Evolutionary conservation across 257 asterid species (phyloP), one percentile per base, ranked within the genome.

Genomic region (Verbena officinalis): DNA sequence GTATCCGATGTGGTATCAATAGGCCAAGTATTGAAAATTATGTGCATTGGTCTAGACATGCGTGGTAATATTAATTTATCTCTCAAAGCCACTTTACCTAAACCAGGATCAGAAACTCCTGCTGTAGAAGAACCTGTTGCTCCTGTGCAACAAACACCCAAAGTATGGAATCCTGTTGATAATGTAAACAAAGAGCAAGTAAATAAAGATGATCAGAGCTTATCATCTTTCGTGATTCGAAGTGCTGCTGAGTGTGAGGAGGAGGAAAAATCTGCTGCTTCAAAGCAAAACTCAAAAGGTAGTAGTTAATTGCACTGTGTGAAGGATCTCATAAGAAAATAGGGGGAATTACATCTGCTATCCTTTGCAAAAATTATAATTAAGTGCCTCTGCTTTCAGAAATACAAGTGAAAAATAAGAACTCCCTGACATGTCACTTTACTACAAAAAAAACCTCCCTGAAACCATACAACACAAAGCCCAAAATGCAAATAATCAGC

Each of bases 1-100:
- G 85, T 94, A 67, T 82, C 97, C 38, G 99, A 94, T 67, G 86
- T 86, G 65, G 67, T 90, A 60, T 81, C 96, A 43, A 60, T 88
- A 39, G 96, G 97, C 63, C 89, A 94, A 86, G 84, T 73, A 69
- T 77, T 94, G 59, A 80, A 77, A 17, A 39, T 88, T 55, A 94
- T 84, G 96, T 94, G 99, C 83, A 88, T 94, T 59, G 97, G 90
- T 54, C 83, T 86, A 66, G 99, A 90, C 14, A 84, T 83, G 58
- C 95, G 96, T 34, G 99, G 99, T 12, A 90, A 94, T 79, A 64
- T 86, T 64, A 88, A 78, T 69, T 80, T 94, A 83, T 94, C 97
- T 44, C 85, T 94, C 59, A 94, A 94, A 81, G 95, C 97, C 69
- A 86, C 82, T 68, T 59, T 62, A 52, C 85, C 90, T 7, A 65